phyloP scores from a whole-genome alignment of 805 yeast genomes.

The Myxozyma lipomycoides region DNA sequence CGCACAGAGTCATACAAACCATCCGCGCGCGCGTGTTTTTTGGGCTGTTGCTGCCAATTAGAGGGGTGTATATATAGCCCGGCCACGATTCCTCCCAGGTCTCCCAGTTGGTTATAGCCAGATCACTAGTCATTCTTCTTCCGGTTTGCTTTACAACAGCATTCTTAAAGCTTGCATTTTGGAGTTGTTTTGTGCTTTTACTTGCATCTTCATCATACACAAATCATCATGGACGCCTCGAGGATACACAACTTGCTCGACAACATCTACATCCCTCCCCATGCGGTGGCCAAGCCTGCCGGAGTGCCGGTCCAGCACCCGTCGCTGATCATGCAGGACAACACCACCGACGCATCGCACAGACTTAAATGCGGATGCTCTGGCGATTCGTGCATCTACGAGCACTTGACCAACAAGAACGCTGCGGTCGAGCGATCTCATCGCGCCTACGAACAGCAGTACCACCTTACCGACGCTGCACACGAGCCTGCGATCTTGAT shows the following conservation, averaged over 20 bases:
- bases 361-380: slow-evolving; percentile 44
- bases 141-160: too few relatives aligned
- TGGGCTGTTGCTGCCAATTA: too few relatives aligned
- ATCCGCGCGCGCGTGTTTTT: too few relatives aligned
- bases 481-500: neutral
- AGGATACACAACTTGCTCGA: slow-evolving; percentile 41
- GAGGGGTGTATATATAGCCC: too few relatives aligned
- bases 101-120: too few relatives aligned
- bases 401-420: slow-evolving; percentile 32
- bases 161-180: too few relatives aligned
- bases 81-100: too few relatives aligned
- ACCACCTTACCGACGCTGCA: slow-evolving; percentile 7
- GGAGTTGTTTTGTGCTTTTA: neutral
- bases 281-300: slow-evolving; percentile 18
- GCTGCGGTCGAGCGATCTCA: slow-evolving; percentile 14
- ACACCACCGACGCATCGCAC: slow-evolving; percentile 49
- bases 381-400: slow-evolving; percentile 41
- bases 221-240: slow-evolving; percentile 44
- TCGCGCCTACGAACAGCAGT: slow-evolving; percentile 24
- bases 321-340: slow-evolving; percentile 55
- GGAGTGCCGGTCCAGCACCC: slow-evolving; percentile 52
- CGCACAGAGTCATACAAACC: too few relatives aligned
- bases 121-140: too few relatives aligned
- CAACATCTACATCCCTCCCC: slow-evolving; percentile 49
- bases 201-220: neutral